Base-by-base conservation (phyloP, 73 alveolate genomes). In the Effrenium voratum region DNA sequence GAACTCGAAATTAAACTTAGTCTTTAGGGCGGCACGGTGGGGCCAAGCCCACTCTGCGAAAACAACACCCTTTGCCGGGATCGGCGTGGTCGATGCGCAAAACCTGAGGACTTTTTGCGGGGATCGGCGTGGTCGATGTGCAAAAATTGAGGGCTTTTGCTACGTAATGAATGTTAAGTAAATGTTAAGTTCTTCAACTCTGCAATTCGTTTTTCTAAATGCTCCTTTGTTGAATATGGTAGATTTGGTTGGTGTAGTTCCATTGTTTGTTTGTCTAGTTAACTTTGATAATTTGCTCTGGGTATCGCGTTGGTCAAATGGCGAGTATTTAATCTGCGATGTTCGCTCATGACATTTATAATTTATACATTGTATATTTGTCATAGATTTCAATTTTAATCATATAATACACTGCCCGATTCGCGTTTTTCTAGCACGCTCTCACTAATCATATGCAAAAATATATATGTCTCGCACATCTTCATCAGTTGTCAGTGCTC, bases 301-400 rank as follows among this genome's bases (percentile, higher is more conserved):
- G 6, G 40, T 79, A 30, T 79, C 90, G 2, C 90, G 43, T 52
- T 44, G 5, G 1, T 45, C 68, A 44, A 79, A 79, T 0, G 90
- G 90, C 16, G 44, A 5, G 28, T 5, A 79, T 26, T 79, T 46
- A 2, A 79, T 40, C 32, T 28, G 44, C 32, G 63, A 50, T 82
- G 47, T 47, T 0, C 50, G 73, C 5, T n/a, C 12, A 47, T 81
- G 72, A 47, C 92, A 40, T 81, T 8, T 30, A 45, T 24, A 40
- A 81, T 52, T 47, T 81, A n/a, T 46, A 32, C 72, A 81, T 81
- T 81, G 93, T 41, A 5, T 82, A 49, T 49, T 32, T 82, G n/a
- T 50, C 32, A 81, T 45, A 24, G 28, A 50, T 82, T 34, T n/a
- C 22, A 50, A 26, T 45, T 82, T 50, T 50, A 82, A 82, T 82